Evolutionary conservation across 768 basidiomycete genomes (phyloP).

Genomic region (Cystobasidium ongulense): DNA sequence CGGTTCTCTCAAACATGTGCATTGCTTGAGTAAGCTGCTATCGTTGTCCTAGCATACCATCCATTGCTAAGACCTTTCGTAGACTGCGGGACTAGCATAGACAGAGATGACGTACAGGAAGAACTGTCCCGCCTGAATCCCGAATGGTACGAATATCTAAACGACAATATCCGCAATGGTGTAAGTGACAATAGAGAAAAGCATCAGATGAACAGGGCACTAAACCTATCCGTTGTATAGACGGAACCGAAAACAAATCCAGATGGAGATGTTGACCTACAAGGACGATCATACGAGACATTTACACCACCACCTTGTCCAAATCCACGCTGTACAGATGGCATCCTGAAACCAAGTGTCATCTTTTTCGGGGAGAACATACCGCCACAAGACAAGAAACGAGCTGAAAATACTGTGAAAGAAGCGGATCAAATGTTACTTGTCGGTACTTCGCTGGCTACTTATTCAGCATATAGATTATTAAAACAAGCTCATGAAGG

Average conservation of each 20-base stretch:
- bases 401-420: constrained; percentile 27
- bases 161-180: constrained; percentile 27
- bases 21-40: constrained; percentile 26
- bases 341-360: constrained; percentile 29
- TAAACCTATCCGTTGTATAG: not conserved
- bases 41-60: not conserved
- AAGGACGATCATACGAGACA: constrained; percentile 32
- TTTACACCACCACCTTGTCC: constrained; percentile 30
- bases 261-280: constrained; percentile 32
- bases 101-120: constrained; percentile 30
- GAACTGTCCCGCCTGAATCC: constrained; percentile 24
- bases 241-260: constrained; percentile 24
- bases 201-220: not conserved
- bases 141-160: constrained; percentile 31
- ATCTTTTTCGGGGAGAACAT: constrained; percentile 35
- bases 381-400: constrained; percentile 16
- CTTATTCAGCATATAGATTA: constrained; percentile 46
- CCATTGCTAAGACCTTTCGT: not conserved
- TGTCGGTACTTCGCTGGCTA: constrained; percentile 47
- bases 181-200: not conserved
- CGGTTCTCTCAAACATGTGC: constrained; percentile 33
- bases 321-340: constrained; percentile 18
- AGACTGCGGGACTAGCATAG: constrained; percentile 18
- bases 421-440: constrained; percentile 44
- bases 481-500: constrained; percentile 22